Evolutionary conservation across 2,329 filamentous ascomycete species (phyloP), one percentile per base, ranked within the genome.

Genomic region (Aspergillus sp.): DNA sequence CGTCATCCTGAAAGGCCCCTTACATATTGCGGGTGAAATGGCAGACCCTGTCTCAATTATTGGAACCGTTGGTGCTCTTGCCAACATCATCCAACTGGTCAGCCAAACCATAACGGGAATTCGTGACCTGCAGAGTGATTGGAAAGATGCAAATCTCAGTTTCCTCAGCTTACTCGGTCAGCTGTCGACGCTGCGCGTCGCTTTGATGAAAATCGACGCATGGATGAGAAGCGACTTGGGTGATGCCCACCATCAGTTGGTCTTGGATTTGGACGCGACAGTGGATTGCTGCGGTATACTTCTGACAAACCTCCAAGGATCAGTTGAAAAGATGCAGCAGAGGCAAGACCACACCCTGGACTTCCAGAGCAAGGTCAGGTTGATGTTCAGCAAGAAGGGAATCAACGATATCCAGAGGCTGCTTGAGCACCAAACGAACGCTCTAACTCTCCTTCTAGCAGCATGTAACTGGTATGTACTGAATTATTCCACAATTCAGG

Each of bases 361-460:
- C 12, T 53, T 53, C n/a, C 50, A 45, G 8, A 45, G 40, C 24
- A 53, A 19, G 13, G 30, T 53, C n/a, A 53, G 34, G 33, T 22
- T 53, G 19, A 40, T 53, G 3, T 34, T 53, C 20, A 40, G 50
- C 24, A 53, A 34, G 20, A 53, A 34, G 13, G 34, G 20, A 8
- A 53, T 53, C 40, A 27, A n/a, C 15, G 50, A 53, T 37, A 34
- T 53, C 12, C 50, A 53, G 50, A 44, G 22, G 20, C n/a, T 53
- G 7, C 40, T 53, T 1, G 50, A 53, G 40, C 50, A 53, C 27
- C 40, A 53, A 20, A 53, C 50, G n/a, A 53, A 53, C 50, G 50
- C 50, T 22, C 13, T 53, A 6, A 53, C 15, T 37, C n/a, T 53
- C 12, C n/a, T 53, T 22, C 17, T 53, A 9, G 45, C 50, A 3